Conservation (phyloP, 495 filamentous ascomycete species). For the Glarea lozoyensis region DNA sequence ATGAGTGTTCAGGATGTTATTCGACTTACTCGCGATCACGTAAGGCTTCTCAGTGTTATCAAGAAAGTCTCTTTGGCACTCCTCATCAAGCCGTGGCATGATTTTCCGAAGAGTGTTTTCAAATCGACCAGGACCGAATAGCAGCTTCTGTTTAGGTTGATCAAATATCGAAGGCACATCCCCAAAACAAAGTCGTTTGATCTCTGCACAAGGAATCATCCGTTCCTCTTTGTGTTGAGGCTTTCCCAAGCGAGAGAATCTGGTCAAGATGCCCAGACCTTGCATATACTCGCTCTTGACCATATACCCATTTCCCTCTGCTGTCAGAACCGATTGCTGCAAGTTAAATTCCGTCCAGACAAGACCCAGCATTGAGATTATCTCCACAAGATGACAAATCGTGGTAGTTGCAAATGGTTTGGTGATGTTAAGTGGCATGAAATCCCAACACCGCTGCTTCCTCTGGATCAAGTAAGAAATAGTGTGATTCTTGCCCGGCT, state of each 20-base stretch:
- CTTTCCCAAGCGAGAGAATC: slow-evolving; percentile 27
- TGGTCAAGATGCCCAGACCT: slow-evolving; percentile 33
- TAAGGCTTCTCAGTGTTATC: not conserved
- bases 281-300: slow-evolving; percentile 26
- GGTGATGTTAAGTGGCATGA: slow-evolving; percentile 30
- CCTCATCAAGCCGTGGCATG: too few species aligned
- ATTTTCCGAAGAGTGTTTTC: too few species aligned
- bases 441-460: slow-evolving; percentile 35
- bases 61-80: not conserved
- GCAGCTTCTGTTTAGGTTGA: too few species aligned
- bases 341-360: slow-evolving; percentile 37
- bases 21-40: not conserved
- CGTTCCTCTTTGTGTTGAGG: slow-evolving; percentile 29
- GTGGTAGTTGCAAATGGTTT: slow-evolving; percentile 41
- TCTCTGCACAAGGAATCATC: too few species aligned
- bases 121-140: too few species aligned
- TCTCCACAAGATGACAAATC: slow-evolving; percentile 41
- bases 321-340: slow-evolving; percentile 28
- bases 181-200: too few species aligned
- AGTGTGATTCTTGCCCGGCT: slow-evolving; percentile 21
- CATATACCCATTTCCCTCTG: slow-evolving; percentile 36
- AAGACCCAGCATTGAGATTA: slow-evolving; percentile 35
- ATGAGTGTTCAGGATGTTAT: too few species aligned
- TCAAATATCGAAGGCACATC: too few species aligned
- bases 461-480: slow-evolving; percentile 30